phyloP scores from a whole-genome alignment of 1,284 basidiomycete genomes.

The Sutorius eximius region DNA sequence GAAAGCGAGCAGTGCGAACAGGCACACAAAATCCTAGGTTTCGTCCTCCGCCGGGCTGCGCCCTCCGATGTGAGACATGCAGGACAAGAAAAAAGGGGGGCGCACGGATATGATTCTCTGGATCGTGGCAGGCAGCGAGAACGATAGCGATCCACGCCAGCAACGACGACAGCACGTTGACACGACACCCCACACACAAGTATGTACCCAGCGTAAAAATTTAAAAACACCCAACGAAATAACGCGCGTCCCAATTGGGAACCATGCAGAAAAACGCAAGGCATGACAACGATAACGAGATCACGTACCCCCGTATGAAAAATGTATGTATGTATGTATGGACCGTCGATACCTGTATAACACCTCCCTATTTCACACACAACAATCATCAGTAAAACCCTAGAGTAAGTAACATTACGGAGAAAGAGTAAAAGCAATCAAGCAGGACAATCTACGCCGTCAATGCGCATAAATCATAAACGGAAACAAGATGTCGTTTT shows the following conservation, averaged over 20 bases:
- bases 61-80: neutral
- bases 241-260: conserved; percentile 7
- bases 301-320: neutral
- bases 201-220: neutral
- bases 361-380: conserved; percentile 21
- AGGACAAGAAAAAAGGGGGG: neutral
- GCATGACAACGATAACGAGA: conserved; percentile 6
- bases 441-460: conserved; percentile 14
- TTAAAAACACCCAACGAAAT: neutral
- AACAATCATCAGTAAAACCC: conserved; percentile 10
- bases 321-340: conserved; percentile 7
- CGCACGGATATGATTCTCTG: neutral
- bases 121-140: neutral
- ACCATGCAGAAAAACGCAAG: neutral
- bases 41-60: neutral
- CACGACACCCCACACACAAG: neutral
- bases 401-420: neutral
- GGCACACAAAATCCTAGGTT: neutral
- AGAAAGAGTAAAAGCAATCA: neutral
- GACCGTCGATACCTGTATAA: conserved; percentile 4
- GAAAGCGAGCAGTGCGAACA: neutral
- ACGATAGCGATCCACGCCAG: neutral
- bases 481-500: conserved; percentile 3
- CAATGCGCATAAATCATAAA: conserved; percentile 1
- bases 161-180: neutral